Conservation (phyloP, 1,284 basidiomycete species). For the Xerocomus amazonicus region DNA sequence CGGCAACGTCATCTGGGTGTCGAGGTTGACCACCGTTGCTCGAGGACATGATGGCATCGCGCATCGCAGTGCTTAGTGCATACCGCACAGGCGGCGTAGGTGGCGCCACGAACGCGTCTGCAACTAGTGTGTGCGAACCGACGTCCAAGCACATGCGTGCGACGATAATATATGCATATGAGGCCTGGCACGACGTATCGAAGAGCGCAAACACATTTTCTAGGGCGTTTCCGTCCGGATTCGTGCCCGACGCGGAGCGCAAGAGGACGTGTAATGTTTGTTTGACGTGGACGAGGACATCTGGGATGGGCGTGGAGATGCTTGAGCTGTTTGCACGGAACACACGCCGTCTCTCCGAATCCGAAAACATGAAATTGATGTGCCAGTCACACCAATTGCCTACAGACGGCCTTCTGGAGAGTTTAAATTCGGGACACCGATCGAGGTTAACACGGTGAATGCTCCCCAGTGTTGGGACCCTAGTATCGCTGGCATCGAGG, state of each 20-base stretch:
- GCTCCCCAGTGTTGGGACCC: conserved; percentile 33
- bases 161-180: conserved; percentile 40
- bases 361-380: conserved; percentile 28
- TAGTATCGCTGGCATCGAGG: conserved; percentile 2
- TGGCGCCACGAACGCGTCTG: conserved; percentile 43
- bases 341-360: conserved; percentile 11
- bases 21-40: background rate
- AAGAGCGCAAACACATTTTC: conserved; percentile 31
- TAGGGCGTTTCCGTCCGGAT: background rate
- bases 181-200: conserved; percentile 20
- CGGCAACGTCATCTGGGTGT: conserved; percentile 1
- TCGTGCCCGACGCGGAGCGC: conserved; percentile 11
- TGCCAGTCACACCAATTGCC: conserved; percentile 30
- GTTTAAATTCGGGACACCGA: conserved; percentile 31
- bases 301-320: background rate
- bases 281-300: conserved; percentile 31
- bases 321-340: background rate
- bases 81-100: conserved; percentile 11
- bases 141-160: conserved; percentile 42
- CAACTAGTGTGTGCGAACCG: conserved; percentile 41
- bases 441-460: conserved; percentile 42
- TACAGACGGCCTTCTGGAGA: conserved; percentile 6
- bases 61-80: background rate
- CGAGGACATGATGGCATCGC: background rate
- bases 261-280: conserved; percentile 31